Base-by-base conservation (phyloP, 345 rosid species). In the Raphanus raphanistrum region DNA sequence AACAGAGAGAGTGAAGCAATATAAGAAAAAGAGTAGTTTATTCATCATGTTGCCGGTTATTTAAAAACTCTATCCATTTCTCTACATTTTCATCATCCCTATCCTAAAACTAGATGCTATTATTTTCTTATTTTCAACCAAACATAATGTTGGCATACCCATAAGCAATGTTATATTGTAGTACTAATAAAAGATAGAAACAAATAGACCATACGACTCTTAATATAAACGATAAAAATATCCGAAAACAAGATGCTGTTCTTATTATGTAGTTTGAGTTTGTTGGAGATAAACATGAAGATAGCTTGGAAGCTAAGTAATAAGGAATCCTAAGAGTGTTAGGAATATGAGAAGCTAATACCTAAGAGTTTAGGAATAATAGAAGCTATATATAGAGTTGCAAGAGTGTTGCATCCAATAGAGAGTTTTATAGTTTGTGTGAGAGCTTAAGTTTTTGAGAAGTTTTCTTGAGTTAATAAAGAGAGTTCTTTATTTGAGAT, bases 41-140 rank as follows among this genome's bases (percentile, higher is more conserved):
- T 74, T 74, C 79, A 80, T 80, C 72, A 80, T 80, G 26, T 70
- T 80, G 82, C 82, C 82, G 79, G 82, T n/a, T 15, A 63, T 68
- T 27, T 48, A 5, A 13, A 13, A 10, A 50, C 36, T 67, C 70
- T 69, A 63, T 79, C 75, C 72, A 68, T 63, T 74, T 74, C 63
- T 69, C 50, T 74, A 38, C 75, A 74, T 57, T 57, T 43, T 43
- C 66, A 80, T 80, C 79, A 80, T 75, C 79, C 36, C 76, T 80
- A 74, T 70, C 82, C 82, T 79, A 79, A 68, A 61, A 45, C 74
- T 79, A 79, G 82, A 67, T 61, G 70, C 54, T 68, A 79, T 79
- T 50, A 68, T 48, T 58, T 72, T 15, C 63, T 78, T 78, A 2
- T 78, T 66, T 32, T 16, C 68, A 29, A 48, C 69, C 65, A 67